These are phyloP conservation scores for Penicillium lagena DNA, from an alignment of 495 filamentous ascomycete genomes.

Conservation along the genomic window DNA sequence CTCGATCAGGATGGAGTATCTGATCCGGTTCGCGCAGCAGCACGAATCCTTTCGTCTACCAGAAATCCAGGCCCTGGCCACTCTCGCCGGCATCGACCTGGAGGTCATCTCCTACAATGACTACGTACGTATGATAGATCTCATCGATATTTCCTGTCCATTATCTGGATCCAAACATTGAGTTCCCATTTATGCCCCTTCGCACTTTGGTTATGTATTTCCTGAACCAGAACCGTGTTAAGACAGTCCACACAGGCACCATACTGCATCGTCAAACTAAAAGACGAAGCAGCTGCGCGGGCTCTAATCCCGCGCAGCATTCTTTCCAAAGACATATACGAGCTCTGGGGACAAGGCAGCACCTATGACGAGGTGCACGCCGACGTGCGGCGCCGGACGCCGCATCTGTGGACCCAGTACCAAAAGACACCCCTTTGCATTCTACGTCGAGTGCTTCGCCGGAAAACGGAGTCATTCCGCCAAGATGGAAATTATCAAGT, in stretches of 20 bases:
- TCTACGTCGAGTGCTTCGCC: conserved; percentile 72
- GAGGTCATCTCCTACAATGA: conserved; percentile 66
- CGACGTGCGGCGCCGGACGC: conserved; percentile 49
- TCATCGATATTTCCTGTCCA: not conserved
- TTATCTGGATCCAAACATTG: too few relatives aligned
- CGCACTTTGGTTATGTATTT: too few relatives aligned
- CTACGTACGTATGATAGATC: conserved; percentile 49
- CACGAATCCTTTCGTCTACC: conserved; percentile 86
- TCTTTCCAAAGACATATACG: conserved; percentile 73
- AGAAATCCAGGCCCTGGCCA: conserved; percentile 79
- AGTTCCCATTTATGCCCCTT: too few relatives aligned
- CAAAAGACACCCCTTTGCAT: conserved; percentile 63
- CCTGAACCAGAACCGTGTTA: conserved; percentile 1
- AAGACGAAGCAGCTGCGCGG: conserved; percentile 56
- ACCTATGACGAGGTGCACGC: conserved; percentile 64
- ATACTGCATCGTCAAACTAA: conserved; percentile 71
- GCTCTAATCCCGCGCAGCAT: conserved; percentile 68
- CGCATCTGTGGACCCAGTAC: conserved; percentile 62
- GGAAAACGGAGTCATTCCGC: conserved; percentile 52
- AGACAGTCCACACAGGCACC: conserved; percentile 57
- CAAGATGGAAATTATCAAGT: conserved; percentile 68
- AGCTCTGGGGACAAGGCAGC: conserved; percentile 75
- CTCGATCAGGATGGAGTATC: conserved; percentile 56
- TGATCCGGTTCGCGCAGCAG: conserved; percentile 83
- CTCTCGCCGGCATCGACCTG: conserved; percentile 58